A percentile compares a stretch with the other conserved stretches of the same genome.
Evolutionary conservation across 179 eudicot genomes (phyloP).

Genomic region (Drosera spatulata): DNA sequence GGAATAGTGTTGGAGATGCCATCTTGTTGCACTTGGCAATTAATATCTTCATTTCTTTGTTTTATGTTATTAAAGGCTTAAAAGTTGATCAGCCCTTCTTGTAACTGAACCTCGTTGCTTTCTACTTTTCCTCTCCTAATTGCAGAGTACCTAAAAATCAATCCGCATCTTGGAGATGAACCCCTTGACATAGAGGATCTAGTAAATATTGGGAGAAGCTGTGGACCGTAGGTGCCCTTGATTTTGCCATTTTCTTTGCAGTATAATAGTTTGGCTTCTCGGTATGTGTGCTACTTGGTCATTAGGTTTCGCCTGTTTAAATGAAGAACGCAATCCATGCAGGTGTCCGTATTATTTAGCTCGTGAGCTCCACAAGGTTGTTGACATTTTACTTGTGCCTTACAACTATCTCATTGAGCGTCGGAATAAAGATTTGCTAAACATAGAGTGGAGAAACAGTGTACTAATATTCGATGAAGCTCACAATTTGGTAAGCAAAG

Average conservation of each 20-base stretch:
- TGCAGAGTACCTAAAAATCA: slow-evolving; percentile 62
- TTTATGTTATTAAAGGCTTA: too few species aligned
- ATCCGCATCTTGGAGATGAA: slow-evolving; percentile 81
- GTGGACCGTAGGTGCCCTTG: slow-evolving; percentile 70
- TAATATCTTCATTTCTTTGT: background rate
- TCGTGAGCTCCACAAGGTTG: slow-evolving; percentile 81
- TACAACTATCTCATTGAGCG: slow-evolving; percentile 96
- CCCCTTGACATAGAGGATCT: slow-evolving; percentile 95
- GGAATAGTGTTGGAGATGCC: background rate
- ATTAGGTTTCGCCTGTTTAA: background rate
- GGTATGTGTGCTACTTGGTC: background rate
- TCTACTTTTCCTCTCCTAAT: slow-evolving; percentile 3
- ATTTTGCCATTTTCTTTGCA: background rate
- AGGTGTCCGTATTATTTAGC: slow-evolving; percentile 96
- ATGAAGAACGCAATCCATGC: slow-evolving; percentile 5
- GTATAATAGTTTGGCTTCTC: background rate
- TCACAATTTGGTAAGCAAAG: slow-evolving; percentile 79
- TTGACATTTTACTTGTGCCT: slow-evolving; percentile 90
- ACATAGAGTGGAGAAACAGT: slow-evolving; percentile 58
- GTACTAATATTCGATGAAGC: slow-evolving; percentile 96
- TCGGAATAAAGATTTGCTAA: slow-evolving; percentile 45
- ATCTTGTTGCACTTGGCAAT: background rate
- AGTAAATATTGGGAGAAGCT: slow-evolving; percentile 83
- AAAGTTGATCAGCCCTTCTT: too few species aligned
- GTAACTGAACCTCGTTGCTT: background rate